Base-by-base conservation (phyloP, 176 grass and related monocot species). In the Zizania latifolia region DNA sequence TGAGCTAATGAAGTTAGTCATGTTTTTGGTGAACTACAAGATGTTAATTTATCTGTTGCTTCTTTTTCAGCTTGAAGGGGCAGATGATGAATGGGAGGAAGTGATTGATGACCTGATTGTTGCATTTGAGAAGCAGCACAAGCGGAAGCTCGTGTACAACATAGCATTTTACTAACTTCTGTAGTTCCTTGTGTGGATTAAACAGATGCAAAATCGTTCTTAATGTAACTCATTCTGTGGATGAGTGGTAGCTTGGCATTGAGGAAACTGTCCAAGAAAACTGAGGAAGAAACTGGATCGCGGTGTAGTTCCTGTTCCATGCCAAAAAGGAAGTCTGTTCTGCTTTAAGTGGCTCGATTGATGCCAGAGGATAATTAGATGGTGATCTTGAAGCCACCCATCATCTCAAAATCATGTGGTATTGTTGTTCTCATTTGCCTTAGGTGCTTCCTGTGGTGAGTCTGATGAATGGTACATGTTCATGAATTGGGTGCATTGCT, bases 101-200 rank as follows among this genome's bases (percentile, higher is more conserved):
- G 83, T 78, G n/a, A 83, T 78, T 8, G 85, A 87, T 78, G 79
- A 82, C 67, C 46, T 87, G 73, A 48, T 87, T 66, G 60, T n/a
- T 50, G 19, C 32, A 51, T 87, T 87, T n/a, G 79, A 85, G 79
- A 82, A 72, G 58, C 85, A 82, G 59, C 73, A 87, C 74, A 82
- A 83, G 53, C 50, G 75, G 74, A 83, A 67, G 61, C 75, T 88
- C 23, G 38, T 75, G 55, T 88, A 83, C 61, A 78, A 69, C 75
- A 79, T 78, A 13, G 57, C 68, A 4, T 87, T 87, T 55, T 87
- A 87, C 74, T 78, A 72, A 82, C 15, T 71, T 67, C 8, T 44
- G 14, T 64, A 58, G 41, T 26, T 54, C 27, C 35, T 50, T 28
- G 6, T 51, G 29, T 16, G 22, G 22, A 29, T 43, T 70, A 63